Percentiles rank a stretch among this genome's conserved stretches.
phyloP scores from a whole-genome alignment of 805 yeast species.

The Blastobotrys peoriensis region DNA sequence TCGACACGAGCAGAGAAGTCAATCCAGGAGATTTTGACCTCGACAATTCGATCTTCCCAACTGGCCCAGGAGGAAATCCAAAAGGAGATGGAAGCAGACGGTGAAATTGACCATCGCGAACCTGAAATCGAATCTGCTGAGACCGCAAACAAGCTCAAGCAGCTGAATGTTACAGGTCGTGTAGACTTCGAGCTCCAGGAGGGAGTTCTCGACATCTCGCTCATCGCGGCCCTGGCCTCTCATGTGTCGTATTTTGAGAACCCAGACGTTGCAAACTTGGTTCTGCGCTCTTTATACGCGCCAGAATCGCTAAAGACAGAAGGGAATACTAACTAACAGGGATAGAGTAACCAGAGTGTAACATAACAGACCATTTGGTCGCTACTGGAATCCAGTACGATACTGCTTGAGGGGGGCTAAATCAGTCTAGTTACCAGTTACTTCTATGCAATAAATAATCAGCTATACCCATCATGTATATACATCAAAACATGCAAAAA shows the following conservation, averaged over 20 bases:
- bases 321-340: no score
- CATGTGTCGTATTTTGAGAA: constrained; percentile 88
- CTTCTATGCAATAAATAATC: no score
- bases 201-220: constrained; percentile 71
- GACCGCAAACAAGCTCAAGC: constrained; percentile 33
- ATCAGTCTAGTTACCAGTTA: no score
- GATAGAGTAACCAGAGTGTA: no score
- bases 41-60: neutral
- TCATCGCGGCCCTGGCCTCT: constrained; percentile 74
- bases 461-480: no score
- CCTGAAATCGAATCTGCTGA: constrained; percentile 6
- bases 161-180: constrained; percentile 66
- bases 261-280: constrained; percentile 72
- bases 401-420: no score
- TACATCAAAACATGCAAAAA: no score
- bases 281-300: constrained; percentile 35
- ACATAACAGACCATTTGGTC: no score
- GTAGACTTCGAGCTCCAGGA: constrained; percentile 76
- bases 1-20: neutral
- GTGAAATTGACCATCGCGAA: constrained; percentile 1
- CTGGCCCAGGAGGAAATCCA: constrained; percentile 2
- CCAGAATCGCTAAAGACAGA: neutral
- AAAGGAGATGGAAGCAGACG: constrained; percentile 4
- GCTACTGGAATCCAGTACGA: no score
- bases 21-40: neutral